Conservation (phyloP, 768 basidiomycete genomes). For the Wakefieldia striispora region DNA sequence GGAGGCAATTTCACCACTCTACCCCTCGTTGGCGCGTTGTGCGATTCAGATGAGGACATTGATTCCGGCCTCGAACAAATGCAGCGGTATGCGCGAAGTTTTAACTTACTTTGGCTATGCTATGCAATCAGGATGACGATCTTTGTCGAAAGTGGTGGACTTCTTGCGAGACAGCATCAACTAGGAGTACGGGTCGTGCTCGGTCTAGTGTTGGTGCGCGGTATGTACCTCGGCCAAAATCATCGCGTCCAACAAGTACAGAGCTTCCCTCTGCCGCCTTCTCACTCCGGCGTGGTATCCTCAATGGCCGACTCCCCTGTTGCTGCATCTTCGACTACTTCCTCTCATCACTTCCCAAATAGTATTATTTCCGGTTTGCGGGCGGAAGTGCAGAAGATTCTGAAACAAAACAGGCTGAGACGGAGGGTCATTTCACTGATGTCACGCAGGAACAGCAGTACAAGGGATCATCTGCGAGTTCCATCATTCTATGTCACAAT, state of each 20-base stretch:
- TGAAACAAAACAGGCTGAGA: too few species aligned
- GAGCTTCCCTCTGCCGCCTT: too few species aligned
- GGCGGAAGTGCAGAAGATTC: neutral
- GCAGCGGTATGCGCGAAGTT: slow-evolving; percentile 1
- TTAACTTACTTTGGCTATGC: slow-evolving; percentile 11
- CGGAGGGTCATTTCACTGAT: too few species aligned
- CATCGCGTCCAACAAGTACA: too few species aligned
- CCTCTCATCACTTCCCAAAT: neutral
- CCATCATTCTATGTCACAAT: too few species aligned
- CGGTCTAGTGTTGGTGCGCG: too few species aligned
- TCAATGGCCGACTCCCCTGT: neutral
- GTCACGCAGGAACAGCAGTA: too few species aligned
- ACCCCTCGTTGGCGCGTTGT: slow-evolving; percentile 8
- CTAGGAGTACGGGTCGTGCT: too few species aligned
- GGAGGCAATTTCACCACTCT: slow-evolving; percentile 7
- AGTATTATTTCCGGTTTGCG: neutral
- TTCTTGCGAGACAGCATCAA: slow-evolving; percentile 3
- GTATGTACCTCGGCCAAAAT: too few species aligned
- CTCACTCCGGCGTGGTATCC: slow-evolving; percentile 4
- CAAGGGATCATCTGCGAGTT: too few species aligned
- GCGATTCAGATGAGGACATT: neutral
- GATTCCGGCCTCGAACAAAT: neutral
- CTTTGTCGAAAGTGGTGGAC: neutral
- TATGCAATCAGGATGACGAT: slow-evolving; percentile 7
- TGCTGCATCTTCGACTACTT: neutral